Base-by-base conservation (phyloP, 2,329 filamentous ascomycete species). In the Colletotrichum tropicicola region DNA sequence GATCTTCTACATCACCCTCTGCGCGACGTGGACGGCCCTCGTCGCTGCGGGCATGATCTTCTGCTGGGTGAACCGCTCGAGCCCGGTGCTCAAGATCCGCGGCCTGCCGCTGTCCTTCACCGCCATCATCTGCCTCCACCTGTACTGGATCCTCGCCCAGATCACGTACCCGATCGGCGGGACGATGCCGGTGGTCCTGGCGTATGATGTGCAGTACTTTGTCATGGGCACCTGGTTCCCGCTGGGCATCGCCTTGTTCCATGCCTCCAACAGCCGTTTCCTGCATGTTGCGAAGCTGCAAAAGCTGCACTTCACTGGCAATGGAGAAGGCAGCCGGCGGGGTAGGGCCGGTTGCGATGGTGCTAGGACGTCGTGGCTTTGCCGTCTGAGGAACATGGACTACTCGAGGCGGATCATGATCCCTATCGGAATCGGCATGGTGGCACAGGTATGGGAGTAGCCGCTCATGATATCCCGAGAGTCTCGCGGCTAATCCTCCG, bases 171-270 rank as follows among this genome's bases (percentile, higher is more conserved):
- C 78, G 10, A 73, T 82, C 25, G 80, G 80, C 7, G 49, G 76
- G 9, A 74, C 80, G 4, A 75, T 83, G 58, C 83, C 76, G 0
- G 57, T 76, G 1, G 69, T 79, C 1, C 54, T 73, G 13, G 77
- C 84, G 1, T 87, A 85, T 62, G 77, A 81, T 30, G 73, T 81
- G 4, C 84, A 87, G 69, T 89, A 83, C 70, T 89, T 86, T 79
- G 78, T 86, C 72, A 89, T 89, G 87, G 85, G 83, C 39, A 81
- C 84, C 53, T 86, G 84, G 73, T 78, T 89, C 3, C 87, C 87
- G 1, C 76, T 86, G 15, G 86, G 87, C 2, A 83, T 89, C 41
- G 86, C 85, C 3, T 72, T 88, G 5, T 89, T 88, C 71, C 86
- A 88, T 66, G 86, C 83, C 17, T 83, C 83, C 55, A 86, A 87